These are phyloP conservation scores for Leptographium lundbergii DNA, from an alignment of 2,329 filamentous ascomycete genomes.

Conservation along the genomic window DNA sequence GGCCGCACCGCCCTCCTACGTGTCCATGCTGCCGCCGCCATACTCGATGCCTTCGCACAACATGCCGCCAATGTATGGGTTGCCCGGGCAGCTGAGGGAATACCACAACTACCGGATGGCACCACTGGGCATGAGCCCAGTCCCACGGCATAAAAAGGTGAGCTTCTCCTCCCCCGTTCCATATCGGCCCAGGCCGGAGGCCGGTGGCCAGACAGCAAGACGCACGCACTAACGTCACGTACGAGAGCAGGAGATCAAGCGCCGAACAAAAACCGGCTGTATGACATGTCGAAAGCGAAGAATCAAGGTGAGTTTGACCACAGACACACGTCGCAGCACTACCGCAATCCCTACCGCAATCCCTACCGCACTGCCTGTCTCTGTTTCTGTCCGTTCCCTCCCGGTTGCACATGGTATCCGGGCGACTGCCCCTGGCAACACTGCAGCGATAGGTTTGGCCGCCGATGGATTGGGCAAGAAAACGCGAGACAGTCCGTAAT, in stretches of 20 bases:
- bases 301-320: slow-evolving; percentile 37
- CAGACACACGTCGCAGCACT: not conserved
- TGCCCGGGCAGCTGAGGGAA: slow-evolving; percentile 10
- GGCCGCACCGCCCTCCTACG: slow-evolving; percentile 27
- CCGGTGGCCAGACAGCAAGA: not conserved
- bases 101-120: slow-evolving; percentile 6
- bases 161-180: slow-evolving; percentile 10
- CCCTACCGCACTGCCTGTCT: not conserved
- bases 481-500: not conserved
- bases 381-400: not conserved
- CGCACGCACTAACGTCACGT: not conserved
- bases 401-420: not conserved
- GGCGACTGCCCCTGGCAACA: not conserved
- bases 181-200: not conserved
- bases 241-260: slow-evolving; percentile 42
- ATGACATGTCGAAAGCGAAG: slow-evolving; percentile 48
- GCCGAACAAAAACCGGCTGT: slow-evolving; percentile 50
- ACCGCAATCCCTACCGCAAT: not conserved
- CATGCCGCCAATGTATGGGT: slow-evolving; percentile 31
- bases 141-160: slow-evolving; percentile 43
- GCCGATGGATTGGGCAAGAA: not conserved
- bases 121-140: not conserved
- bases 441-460: not conserved
- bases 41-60: slow-evolving; percentile 33
- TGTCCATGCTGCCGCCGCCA: slow-evolving; percentile 23